phyloP scores from a whole-genome alignment of 2,329 filamentous ascomycete genomes.

The Rhinocladiella mackenziei region DNA sequence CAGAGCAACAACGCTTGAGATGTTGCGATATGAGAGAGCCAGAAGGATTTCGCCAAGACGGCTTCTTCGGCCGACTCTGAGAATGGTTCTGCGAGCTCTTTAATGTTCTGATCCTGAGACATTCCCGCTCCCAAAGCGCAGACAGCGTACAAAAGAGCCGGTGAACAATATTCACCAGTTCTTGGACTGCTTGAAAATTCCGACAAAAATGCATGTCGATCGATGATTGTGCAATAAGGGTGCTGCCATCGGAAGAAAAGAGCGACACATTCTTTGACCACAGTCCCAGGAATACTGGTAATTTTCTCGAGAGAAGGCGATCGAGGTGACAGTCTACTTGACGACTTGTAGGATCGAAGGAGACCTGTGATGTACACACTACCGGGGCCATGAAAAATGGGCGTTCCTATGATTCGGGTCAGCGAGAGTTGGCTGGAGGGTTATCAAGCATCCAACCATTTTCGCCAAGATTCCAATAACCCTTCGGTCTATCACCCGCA shows the following conservation, averaged over 20 bases:
- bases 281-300: slow-evolving; percentile 1
- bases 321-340: background rate
- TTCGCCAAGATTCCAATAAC: slow-evolving; percentile 2
- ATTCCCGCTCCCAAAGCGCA: slow-evolving; percentile 11
- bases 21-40: background rate
- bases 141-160: slow-evolving; percentile 4
- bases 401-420: background rate
- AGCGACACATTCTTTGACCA: slow-evolving; percentile 6
- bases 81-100: slow-evolving; percentile 3
- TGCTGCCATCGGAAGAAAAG: slow-evolving; percentile 13
- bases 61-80: slow-evolving; percentile 1
- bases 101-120: slow-evolving; percentile 12
- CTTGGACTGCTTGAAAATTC: background rate
- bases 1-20: slow-evolving; percentile 6
- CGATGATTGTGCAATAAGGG: slow-evolving; percentile 5
- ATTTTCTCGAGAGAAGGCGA: background rate
- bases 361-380: slow-evolving; percentile 12
- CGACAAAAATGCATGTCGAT: slow-evolving; percentile 1
- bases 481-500: background rate
- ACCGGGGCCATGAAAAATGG: slow-evolving; percentile 7
- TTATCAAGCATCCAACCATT: background rate
- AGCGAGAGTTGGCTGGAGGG: background rate
- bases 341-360: background rate
- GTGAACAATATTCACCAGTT: background rate
- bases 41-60: background rate